These are phyloP conservation scores for Pythium periplocum DNA, from an alignment of 352 stramenopile genomes.

Conservation along the genomic window DNA sequence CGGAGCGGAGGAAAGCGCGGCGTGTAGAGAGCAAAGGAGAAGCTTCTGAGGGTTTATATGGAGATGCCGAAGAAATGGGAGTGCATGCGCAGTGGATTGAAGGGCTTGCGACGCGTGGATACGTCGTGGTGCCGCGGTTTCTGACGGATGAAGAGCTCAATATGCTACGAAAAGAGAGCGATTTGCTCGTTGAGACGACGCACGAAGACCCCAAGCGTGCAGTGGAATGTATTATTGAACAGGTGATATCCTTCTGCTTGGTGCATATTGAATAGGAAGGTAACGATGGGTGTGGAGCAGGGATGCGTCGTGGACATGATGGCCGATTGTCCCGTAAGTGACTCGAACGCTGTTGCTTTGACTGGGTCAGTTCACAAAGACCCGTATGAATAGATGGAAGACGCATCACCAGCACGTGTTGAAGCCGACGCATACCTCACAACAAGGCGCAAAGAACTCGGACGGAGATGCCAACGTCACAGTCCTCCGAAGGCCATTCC, in stretches of 20 bases:
- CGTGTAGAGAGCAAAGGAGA: no score
- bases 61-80: no score
- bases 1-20: no score
- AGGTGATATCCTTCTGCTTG: slow-evolving; percentile 5
- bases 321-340: slow-evolving; percentile 39
- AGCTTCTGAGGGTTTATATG: no score
- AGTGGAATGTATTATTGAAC: slow-evolving; percentile 17
- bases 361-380: neutral
- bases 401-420: slow-evolving; percentile 19
- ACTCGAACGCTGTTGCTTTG: neutral
- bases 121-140: slow-evolving; percentile 24
- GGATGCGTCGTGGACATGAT: slow-evolving; percentile 62
- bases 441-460: slow-evolving; percentile 8
- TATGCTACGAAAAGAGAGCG: slow-evolving; percentile 33
- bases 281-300: slow-evolving; percentile 9
- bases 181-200: slow-evolving; percentile 15
- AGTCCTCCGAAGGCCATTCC: neutral
- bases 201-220: slow-evolving; percentile 9
- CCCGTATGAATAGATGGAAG: neutral
- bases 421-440: slow-evolving; percentile 22
- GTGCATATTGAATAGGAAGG: neutral
- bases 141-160: slow-evolving; percentile 32
- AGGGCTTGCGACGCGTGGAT: slow-evolving; percentile 10
- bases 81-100: no score
- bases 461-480: slow-evolving; percentile 14